Evolutionary conservation across 2,329 filamentous ascomycete genomes (phyloP).

Genomic region (Aspergillus calidoustus): DNA sequence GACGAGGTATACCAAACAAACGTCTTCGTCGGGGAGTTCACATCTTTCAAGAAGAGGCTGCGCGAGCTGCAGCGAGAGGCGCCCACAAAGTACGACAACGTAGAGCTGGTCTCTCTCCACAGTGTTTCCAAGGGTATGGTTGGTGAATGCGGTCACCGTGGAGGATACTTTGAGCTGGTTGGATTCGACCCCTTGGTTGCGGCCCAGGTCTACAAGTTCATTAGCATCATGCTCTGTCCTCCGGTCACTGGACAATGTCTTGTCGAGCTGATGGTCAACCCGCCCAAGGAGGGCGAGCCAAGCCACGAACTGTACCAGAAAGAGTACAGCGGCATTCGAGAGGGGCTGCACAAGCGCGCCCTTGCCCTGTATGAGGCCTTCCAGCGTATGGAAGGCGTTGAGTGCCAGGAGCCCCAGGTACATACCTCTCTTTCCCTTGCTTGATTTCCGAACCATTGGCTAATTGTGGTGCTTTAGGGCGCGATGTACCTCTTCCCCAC

Average conservation of each 20-base stretch:
- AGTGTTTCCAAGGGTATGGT: slow-evolving; percentile 98
- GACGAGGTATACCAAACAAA: slow-evolving; percentile 99
- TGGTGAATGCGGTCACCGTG: slow-evolving; percentile 95
- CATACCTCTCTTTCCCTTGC: slow-evolving; percentile 18
- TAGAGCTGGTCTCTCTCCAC: slow-evolving; percentile 92
- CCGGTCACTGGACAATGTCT: slow-evolving; percentile 96
- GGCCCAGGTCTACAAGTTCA: slow-evolving; percentile 97
- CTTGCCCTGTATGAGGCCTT: slow-evolving; percentile 88
- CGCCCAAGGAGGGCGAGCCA: slow-evolving; percentile 79
- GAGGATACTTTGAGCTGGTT: slow-evolving; percentile 95
- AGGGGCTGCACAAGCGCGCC: slow-evolving; percentile 78
- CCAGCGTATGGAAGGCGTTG: slow-evolving; percentile 91
- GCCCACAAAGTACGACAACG: slow-evolving; percentile 75
- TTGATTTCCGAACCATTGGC: background rate
- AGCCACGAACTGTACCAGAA: slow-evolving; percentile 81
- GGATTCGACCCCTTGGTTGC: slow-evolving; percentile 85
- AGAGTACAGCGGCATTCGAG: slow-evolving; percentile 83
- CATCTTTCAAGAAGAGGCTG: slow-evolving; percentile 91
- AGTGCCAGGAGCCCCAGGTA: slow-evolving; percentile 79
- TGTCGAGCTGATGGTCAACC: slow-evolving; percentile 98
- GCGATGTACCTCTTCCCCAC: slow-evolving; percentile 99
- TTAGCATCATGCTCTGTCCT: slow-evolving; percentile 94
- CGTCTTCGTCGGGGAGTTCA: slow-evolving; percentile 91
- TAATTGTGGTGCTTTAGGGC: slow-evolving; percentile 58
- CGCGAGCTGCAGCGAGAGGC: slow-evolving; percentile 75